phyloP scores from a whole-genome alignment of 2,329 filamentous ascomycete species.

The Colletotrichum shisoi region DNA sequence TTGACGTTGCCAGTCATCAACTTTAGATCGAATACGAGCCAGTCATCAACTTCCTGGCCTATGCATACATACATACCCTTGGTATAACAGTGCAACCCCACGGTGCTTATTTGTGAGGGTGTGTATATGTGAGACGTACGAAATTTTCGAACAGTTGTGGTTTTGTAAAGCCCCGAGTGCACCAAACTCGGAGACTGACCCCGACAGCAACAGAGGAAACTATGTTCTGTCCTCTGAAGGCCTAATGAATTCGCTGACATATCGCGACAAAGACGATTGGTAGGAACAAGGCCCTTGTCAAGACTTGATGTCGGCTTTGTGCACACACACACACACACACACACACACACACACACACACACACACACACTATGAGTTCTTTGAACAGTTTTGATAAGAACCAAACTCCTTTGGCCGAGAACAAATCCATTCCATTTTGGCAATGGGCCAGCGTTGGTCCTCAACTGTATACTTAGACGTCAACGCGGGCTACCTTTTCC shows the following conservation, averaged over 20 bases:
- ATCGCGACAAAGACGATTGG: neutral
- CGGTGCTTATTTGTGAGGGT: no score
- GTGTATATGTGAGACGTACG: no score
- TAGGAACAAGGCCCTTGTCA: neutral
- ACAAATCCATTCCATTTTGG: neutral
- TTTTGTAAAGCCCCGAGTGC: no score
- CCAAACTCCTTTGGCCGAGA: neutral
- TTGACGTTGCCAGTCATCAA: no score
- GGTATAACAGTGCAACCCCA: no score
- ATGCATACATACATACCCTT: no score
- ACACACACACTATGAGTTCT: neutral
- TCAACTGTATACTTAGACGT: neutral
- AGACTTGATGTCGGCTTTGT: neutral
- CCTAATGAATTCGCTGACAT: neutral
- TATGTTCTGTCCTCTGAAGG: neutral
- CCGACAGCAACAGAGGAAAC: neutral
- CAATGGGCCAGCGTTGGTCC: neutral
- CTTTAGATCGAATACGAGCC: no score
- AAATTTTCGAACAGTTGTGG: no score
- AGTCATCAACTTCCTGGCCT: no score
- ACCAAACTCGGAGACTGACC: neutral
- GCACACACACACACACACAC: no score
- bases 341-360: no score
- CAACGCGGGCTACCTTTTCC: neutral
- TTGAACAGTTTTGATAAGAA: neutral